Base-by-base conservation (phyloP, 129 eudicot species). In the Heracleum sosnowskyi region DNA sequence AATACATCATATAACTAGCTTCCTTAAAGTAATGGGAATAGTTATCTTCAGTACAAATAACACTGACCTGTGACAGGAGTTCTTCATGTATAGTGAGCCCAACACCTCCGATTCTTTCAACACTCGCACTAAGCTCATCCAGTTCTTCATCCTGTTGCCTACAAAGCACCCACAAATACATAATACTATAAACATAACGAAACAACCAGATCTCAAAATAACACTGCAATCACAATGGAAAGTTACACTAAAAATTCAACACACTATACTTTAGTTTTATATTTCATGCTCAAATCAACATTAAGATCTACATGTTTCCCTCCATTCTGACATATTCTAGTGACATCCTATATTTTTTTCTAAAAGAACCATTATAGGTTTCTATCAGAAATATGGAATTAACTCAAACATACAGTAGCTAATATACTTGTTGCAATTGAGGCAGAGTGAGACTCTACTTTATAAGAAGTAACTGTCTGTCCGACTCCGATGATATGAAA, bases 31-130 rank as follows among this genome's bases (percentile, higher is more conserved):
- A 7, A 40, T 40, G 7, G 76, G 11, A 26, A 73, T 26, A 73
- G 8, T 7, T 11, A 72, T 11, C 16, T 72, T 72, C 20, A 72
- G 49, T 26, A 4, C 26, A 41, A 72, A 72, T 11, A 72, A n/a
- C 28, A 44, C 22, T 57, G 20, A 47, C 93, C 89, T 91, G 97
- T 79, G 92, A 90, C 76, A 85, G 83, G 47, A 91, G 90, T 80
- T 91, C 93, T 15, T 92, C 96, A 78, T 92, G 98, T 85, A 92
- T 92, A 13, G 90, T 92, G 79, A 90, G 98, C 78, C 98, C 98
- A 76, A 90, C 90, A 76, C 88, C 86, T 84, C 98, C 96, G 34
- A 92, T 90, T 85, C 91, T 83, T 74, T 90, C 89, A 57, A 92
- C 96, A 82, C 96, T 92, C 24, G 90, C 96, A 84, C 98, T 90